Evolutionary conservation across 192 early-diverging fungal genomes (phyloP).

Genomic region (Coemansia sp.): DNA sequence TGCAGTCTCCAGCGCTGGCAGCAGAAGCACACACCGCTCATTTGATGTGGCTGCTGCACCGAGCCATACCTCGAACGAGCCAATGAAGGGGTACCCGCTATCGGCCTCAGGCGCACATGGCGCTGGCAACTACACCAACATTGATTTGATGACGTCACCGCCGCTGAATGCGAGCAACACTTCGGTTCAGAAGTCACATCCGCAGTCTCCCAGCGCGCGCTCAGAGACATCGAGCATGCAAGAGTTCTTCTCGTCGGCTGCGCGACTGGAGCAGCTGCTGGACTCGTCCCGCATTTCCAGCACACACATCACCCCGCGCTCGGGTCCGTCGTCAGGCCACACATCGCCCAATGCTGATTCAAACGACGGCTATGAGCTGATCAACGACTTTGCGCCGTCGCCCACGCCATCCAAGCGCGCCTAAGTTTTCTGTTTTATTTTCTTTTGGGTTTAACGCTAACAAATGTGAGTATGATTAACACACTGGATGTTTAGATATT

Average conservation of each 20-base stretch:
- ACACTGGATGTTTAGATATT: too few relatives aligned
- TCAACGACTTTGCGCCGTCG: conserved; percentile 20
- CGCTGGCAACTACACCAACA: conserved; percentile 14
- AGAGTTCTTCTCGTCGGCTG: conserved; percentile 49
- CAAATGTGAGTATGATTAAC: too few relatives aligned
- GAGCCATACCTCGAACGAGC: conserved; percentile 8
- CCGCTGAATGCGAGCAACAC: conserved; percentile 7
- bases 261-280: conserved; percentile 39
- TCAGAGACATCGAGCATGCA: conserved; percentile 47
- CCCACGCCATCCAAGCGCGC: neutral
- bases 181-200: neutral
- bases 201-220: conserved; percentile 15
- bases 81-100: conserved; percentile 28
- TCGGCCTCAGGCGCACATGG: neutral
- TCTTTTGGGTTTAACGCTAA: too few relatives aligned
- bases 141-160: conserved; percentile 39
- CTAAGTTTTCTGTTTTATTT: neutral
- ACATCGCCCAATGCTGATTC: neutral
- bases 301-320: neutral
- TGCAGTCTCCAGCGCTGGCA: conserved; percentile 7
- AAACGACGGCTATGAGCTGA: conserved; percentile 28
- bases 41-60: conserved; percentile 25
- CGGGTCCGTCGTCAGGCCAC: conserved; percentile 2
- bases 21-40: conserved; percentile 7
- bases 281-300: conserved; percentile 26